Base-by-base conservation (phyloP, 495 filamentous ascomycete genomes). In the Amniculicola lignicola region DNA sequence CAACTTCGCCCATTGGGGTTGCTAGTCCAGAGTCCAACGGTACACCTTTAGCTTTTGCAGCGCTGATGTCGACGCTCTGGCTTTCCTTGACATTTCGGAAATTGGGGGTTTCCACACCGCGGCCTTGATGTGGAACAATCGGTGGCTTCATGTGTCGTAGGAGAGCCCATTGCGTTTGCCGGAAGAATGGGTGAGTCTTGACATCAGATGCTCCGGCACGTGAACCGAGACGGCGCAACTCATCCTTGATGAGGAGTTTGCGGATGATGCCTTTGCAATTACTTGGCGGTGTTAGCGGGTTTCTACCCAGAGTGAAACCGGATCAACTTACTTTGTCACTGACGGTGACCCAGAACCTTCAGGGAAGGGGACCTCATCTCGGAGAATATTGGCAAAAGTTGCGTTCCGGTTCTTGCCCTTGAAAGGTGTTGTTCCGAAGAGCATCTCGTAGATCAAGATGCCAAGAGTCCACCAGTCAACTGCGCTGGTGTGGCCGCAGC, bases 401-500 rank as follows among this genome's bases (percentile, higher is more conserved):
- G 89, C 89, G 67, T 97, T 98, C 28, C 93, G 83, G 71, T 95
- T 98, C 82, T 98, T 97, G 61, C 93, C 93, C 74, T 98, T 98
- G 81, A 98, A 98, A 0, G 93, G 93, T 1, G 93, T 98, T 2
- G 91, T 97, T 18, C 93, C 94, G 71, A 88, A 97, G n/a, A 98
- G 75, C 93, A 98, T 98, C 70, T 98, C 93, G 61, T 96, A 98
- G 51, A 97, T 88, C 63, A 98, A 72, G 50, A 98, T 97, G 16
- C 93, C 93, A 9, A 98, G 74, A 2, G 93, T 98, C 93, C 93
- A 98, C 93, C 93, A 98, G 70, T 98, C 93, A 1, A 98, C 93
- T 3, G 93, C 93, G 62, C 90, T 96, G 5, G 93, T 98, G 68
- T 98, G 93, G 16, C 93, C 93, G 69, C 92, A 96, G 11, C 93